Evolutionary conservation across 2,329 filamentous ascomycete species (phyloP).

Genomic region (Ilyonectria robusta): DNA sequence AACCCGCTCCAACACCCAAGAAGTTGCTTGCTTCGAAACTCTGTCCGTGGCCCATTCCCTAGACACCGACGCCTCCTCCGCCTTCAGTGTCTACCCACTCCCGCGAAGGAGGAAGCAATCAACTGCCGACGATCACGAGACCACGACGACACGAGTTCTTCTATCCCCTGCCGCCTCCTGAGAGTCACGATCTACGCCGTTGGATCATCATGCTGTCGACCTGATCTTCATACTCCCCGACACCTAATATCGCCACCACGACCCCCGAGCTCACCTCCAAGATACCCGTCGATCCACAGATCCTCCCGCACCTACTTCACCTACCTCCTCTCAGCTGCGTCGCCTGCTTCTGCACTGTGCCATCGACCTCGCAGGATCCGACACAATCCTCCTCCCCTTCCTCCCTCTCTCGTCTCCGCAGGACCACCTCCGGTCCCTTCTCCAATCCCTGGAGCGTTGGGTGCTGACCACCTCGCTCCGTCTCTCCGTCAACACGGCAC

Average conservation of each 20-base stretch:
- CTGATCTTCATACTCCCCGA: constrained; percentile 15
- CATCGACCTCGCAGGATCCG: not conserved
- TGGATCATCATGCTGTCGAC: constrained; percentile 25
- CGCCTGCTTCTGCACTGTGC: not conserved
- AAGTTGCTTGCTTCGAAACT: constrained; percentile 17
- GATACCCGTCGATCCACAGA: not conserved
- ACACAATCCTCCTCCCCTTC: not conserved
- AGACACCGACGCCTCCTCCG: constrained; percentile 8
- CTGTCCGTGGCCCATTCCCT: constrained; percentile 31
- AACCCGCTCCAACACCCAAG: constrained; percentile 16
- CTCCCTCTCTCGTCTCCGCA: not conserved
- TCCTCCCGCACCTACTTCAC: not conserved
- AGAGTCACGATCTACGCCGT: constrained; percentile 1
- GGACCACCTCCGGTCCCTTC: constrained; percentile 10
- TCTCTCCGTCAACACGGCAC: constrained; percentile 47
- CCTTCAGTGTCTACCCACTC: constrained; percentile 10
- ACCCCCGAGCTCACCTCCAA: constrained; percentile 1
- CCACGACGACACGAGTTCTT: constrained; percentile 14
- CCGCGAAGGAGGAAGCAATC: constrained; percentile 3
- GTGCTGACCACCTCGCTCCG: constrained; percentile 51
- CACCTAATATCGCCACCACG: constrained; percentile 6
- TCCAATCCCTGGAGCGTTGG: constrained; percentile 47
- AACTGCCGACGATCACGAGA: constrained; percentile 8
- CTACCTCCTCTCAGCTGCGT: not conserved
- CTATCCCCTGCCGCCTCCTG: constrained; percentile 1